Conservation (phyloP, 2,329 filamentous ascomycete genomes). For the Neofusicoccum cordaticola region DNA sequence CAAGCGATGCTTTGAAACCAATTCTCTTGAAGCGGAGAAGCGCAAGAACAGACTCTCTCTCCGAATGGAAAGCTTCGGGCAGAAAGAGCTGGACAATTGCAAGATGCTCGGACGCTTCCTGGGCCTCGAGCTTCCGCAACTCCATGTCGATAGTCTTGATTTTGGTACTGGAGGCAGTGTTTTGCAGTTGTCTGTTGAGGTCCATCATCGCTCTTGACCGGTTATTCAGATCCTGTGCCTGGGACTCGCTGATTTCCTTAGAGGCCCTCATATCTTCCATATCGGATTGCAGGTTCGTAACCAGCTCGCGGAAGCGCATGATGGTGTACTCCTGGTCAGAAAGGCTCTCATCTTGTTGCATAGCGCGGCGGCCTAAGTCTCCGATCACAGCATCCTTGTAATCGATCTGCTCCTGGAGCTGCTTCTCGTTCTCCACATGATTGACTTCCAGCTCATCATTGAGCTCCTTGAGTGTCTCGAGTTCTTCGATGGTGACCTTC, state of each 20-base stretch:
- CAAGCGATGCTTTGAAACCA: slow-evolving; percentile 79
- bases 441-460: slow-evolving; percentile 94
- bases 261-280: slow-evolving; percentile 90
- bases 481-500: slow-evolving; percentile 75
- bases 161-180: slow-evolving; percentile 86
- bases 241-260: slow-evolving; percentile 86
- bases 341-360: slow-evolving; percentile 73
- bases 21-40: slow-evolving; percentile 84
- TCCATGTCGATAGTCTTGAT: slow-evolving; percentile 93
- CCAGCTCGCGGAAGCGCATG: slow-evolving; percentile 82
- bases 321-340: slow-evolving; percentile 90
- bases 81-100: slow-evolving; percentile 81
- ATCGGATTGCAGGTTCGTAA: slow-evolving; percentile 79
- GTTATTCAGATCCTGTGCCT: slow-evolving; percentile 84
- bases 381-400: slow-evolving; percentile 78
- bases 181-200: slow-evolving; percentile 88
- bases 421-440: slow-evolving; percentile 88
- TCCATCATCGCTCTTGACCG: slow-evolving; percentile 95
- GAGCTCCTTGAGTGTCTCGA: slow-evolving; percentile 86
- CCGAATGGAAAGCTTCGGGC: slow-evolving; percentile 17
- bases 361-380: slow-evolving; percentile 72
- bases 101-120: slow-evolving; percentile 84
- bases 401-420: slow-evolving; percentile 90
- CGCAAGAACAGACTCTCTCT: slow-evolving; percentile 80
- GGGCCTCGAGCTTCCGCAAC: slow-evolving; percentile 78